These are phyloP conservation scores for Solanum hybrid DNA, from an alignment of 305 asterid species.

Conservation along the genomic window DNA sequence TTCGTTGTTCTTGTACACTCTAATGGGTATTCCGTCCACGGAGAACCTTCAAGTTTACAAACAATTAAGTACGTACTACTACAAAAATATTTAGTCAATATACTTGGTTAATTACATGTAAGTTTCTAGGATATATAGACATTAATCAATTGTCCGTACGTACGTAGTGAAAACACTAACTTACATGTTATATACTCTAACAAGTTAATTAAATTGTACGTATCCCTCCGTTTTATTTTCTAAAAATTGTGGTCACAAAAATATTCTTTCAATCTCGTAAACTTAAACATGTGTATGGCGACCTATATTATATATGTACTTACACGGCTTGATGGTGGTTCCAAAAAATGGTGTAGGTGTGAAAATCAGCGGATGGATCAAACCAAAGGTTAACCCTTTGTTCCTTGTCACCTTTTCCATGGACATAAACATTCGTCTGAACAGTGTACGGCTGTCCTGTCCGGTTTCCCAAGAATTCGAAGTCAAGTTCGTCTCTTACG, in stretches of 20 bases:
- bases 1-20: conserved; percentile 65
- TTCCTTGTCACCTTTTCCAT: conserved; percentile 61
- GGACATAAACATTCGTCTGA: conserved; percentile 56
- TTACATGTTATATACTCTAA: background rate
- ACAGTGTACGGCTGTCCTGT: conserved; percentile 65
- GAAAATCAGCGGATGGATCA: conserved; percentile 50
- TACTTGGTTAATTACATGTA: background rate
- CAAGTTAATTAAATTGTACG: no score
- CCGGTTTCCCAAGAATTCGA: conserved; percentile 75
- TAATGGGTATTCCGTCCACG: conserved; percentile 49
- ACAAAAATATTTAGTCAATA: background rate
- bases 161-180: background rate
- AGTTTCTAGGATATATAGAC: background rate
- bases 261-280: background rate
- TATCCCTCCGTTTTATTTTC: no score
- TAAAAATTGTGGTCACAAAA: background rate
- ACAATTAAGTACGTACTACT: background rate
- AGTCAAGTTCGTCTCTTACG: conserved; percentile 58
- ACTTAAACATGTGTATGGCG: background rate
- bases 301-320: conserved; percentile 9
- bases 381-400: conserved; percentile 69
- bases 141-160: background rate
- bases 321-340: conserved; percentile 35
- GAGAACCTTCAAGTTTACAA: conserved; percentile 12
- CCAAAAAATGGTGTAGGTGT: conserved; percentile 45